Evolutionary conservation across 2,329 filamentous ascomycete species (phyloP).

Genomic region (Aspergillus sp.): DNA sequence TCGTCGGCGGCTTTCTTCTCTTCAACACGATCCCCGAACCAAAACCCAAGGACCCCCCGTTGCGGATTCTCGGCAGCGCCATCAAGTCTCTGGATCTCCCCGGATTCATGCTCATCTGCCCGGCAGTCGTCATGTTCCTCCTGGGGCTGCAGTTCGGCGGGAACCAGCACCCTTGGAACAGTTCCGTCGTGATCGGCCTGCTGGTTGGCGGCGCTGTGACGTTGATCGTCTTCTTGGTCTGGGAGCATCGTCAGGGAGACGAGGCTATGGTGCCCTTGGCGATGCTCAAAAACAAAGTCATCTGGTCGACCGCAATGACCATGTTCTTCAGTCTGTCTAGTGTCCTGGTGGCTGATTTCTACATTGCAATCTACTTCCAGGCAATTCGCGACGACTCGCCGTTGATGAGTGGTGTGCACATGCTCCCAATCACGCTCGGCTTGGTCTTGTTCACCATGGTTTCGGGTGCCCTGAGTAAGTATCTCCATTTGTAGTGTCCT

Average conservation of each 20-base stretch:
- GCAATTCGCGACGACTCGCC: constrained; percentile 34
- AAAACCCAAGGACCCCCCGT: constrained; percentile 11
- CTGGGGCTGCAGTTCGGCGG: constrained; percentile 47
- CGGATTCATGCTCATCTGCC: constrained; percentile 39
- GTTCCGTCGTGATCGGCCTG: constrained; percentile 11
- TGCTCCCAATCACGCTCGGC: constrained; percentile 32
- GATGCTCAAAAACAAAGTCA: constrained; percentile 28
- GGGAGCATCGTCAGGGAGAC: constrained; percentile 35
- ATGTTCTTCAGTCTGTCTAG: constrained; percentile 25
- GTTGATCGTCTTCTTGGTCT: constrained; percentile 30
- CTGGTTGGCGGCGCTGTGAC: constrained; percentile 43
- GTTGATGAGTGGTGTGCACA: constrained; percentile 37
- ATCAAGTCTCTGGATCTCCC: constrained; percentile 29
- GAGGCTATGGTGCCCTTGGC: constrained; percentile 37
- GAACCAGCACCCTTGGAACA: constrained; percentile 30
- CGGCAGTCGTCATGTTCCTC: constrained; percentile 36
- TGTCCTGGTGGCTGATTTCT: constrained; percentile 28
- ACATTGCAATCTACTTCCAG: constrained; percentile 44
- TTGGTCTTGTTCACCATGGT: background rate
- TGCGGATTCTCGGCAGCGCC: constrained; percentile 28
- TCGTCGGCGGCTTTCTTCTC: constrained; percentile 22
- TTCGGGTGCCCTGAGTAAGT: background rate
- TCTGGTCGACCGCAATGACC: constrained; percentile 26
- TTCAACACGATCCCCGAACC: constrained; percentile 18
- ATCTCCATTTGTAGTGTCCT: background rate